Evolutionary conservation across 805 yeast species (phyloP), one percentile per base, ranked within the genome.

Genomic region (Isabelozyma gotoi): DNA sequence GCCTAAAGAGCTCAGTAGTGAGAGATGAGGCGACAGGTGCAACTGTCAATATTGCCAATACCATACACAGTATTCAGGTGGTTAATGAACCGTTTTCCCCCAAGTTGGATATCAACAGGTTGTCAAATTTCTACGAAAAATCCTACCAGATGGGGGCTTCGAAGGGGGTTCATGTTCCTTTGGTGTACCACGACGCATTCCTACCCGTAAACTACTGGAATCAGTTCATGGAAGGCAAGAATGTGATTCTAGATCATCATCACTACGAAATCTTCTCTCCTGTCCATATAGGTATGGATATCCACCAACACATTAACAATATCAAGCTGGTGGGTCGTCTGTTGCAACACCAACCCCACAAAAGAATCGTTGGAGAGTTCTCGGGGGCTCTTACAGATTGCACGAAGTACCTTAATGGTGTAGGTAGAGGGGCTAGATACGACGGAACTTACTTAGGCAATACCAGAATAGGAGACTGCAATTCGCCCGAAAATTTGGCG

Each of bases 351-450:
- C 67, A 71, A 37, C 62, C 63, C 36, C 29, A 24, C 12, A 24
- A n/a, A 24, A 24, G 29, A 7, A 66, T 84, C 5, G 76, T 80
- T 38, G 91, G 90, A 2, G 90, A 84, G 60, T 84, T 84, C 81
- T 74, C 83, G 24, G 88, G 82, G n/a, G 89, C 85, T 11, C 67
- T 84, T 38, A 83, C 88, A 1, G 90, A 84, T 57, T 84, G 90
- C 60, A 79, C 87, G 4, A 68, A 65, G 32, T 83, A 86, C 85
- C 60, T 84, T 39, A 84, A 84, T 53, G 89, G 89, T 43, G 80
- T 81, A 11, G 84, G 83, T 2, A 61, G 78, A 16, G 88, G 88
- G 12, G 73, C 87, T 1, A 71, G 89, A 43, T 83, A 71, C 54
- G 84, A 76, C 38, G 82, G 80, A 1, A 65, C 77, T 3, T 73